These are phyloP conservation scores for Yarrowia porcina DNA, from an alignment of 805 yeast genomes.

Conservation along the genomic window DNA sequence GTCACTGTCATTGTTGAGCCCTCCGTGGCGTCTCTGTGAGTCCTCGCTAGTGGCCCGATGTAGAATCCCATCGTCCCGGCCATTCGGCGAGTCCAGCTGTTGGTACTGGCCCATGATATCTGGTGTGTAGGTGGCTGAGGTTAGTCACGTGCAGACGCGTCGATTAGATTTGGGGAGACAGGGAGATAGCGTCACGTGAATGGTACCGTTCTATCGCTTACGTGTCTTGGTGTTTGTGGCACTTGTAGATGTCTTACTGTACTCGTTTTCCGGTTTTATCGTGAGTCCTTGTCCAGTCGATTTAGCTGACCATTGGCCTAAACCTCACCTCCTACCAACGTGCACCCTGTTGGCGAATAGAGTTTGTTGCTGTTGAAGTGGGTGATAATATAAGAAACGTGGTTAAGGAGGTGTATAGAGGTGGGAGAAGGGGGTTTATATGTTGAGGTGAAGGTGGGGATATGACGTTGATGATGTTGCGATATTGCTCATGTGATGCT, in stretches of 20 bases:
- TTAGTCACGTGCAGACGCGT: constrained; percentile 5
- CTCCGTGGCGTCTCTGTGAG: not conserved
- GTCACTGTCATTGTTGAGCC: not conserved
- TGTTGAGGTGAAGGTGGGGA: no score
- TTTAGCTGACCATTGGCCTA: no score
- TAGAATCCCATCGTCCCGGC: not conserved
- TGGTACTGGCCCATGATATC: constrained; percentile 14
- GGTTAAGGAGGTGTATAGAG: not conserved
- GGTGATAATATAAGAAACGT: not conserved
- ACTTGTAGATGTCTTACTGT: no score
- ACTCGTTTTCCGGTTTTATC: no score
- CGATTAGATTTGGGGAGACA: not conserved
- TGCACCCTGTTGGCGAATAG: not conserved
- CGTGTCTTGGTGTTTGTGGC: no score
- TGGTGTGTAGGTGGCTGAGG: not conserved
- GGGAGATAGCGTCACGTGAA: not conserved
- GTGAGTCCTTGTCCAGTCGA: no score
- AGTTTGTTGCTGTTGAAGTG: constrained; percentile 19
- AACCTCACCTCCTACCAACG: no score
- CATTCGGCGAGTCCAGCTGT: constrained; percentile 12
- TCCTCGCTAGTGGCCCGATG: not conserved
- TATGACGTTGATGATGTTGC: not conserved
- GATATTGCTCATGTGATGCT: not conserved
- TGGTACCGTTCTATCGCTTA: no score
- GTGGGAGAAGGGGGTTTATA: not conserved